Conservation (phyloP, 345 rosid genomes). For the Murraya koenigii region DNA sequence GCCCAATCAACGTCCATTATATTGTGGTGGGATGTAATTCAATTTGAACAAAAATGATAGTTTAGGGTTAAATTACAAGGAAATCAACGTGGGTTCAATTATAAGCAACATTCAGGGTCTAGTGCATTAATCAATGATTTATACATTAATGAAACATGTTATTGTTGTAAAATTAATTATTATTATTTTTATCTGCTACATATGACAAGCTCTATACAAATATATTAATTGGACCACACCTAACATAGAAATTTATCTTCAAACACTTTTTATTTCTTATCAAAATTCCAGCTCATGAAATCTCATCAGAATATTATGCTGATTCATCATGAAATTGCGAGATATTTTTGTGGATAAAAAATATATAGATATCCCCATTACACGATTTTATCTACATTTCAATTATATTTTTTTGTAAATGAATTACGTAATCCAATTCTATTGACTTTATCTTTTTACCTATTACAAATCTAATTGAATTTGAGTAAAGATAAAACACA, state of each 20-base stretch:
- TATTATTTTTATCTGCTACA: no score
- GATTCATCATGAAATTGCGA: neutral
- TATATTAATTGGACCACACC: neutral
- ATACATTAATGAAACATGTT: neutral
- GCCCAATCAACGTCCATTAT: neutral
- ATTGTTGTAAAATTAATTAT: neutral
- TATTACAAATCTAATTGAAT: no score
- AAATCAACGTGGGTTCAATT: conserved; percentile 7
- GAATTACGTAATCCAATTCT: neutral
- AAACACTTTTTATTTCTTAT: neutral
- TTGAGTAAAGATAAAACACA: neutral
- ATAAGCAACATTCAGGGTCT: neutral
- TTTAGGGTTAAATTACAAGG: neutral
- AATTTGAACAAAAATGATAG: neutral
- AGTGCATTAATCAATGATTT: neutral
- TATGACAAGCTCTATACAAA: neutral
- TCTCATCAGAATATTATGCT: neutral
- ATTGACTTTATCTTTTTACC: no score
- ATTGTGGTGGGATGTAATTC: neutral
- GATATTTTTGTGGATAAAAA: neutral
- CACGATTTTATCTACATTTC: neutral
- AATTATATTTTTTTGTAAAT: neutral
- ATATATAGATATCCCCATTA: neutral
- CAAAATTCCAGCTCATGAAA: neutral
- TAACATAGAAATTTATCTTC: neutral